These are phyloP conservation scores for Arabidopsis thaliana DNA, from an alignment of 345 rosid species.

Conservation along the genomic window TAIR10.1 NC_003076.8:22775001-22775500, in stretches of 20 bases:
- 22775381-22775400: not conserved
- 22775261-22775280: not conserved
- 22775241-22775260: not conserved
- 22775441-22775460: not conserved
- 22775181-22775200: too few species aligned
- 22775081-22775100: conserved; percentile 39
- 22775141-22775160: conserved; percentile 21
- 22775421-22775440: conserved; percentile 2
- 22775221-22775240: conserved; percentile 1
- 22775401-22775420: not conserved
- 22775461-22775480: conserved; percentile 6
- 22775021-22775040: too few species aligned
- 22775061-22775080: conserved; percentile 5
- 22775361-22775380: conserved; percentile 8
- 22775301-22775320: not conserved
- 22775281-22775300: not conserved
- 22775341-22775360: conserved; percentile 2
- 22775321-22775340: conserved; percentile 22
- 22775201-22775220: too few species aligned
- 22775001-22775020: not conserved
- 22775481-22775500: conserved; percentile 5
- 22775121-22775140: conserved; percentile 8
- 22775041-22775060: not conserved
- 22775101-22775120: conserved; percentile 17
- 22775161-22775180: not conserved